Conservation (phyloP, 2,329 filamentous ascomycete species). For the Diaporthe nobilis region DNA sequence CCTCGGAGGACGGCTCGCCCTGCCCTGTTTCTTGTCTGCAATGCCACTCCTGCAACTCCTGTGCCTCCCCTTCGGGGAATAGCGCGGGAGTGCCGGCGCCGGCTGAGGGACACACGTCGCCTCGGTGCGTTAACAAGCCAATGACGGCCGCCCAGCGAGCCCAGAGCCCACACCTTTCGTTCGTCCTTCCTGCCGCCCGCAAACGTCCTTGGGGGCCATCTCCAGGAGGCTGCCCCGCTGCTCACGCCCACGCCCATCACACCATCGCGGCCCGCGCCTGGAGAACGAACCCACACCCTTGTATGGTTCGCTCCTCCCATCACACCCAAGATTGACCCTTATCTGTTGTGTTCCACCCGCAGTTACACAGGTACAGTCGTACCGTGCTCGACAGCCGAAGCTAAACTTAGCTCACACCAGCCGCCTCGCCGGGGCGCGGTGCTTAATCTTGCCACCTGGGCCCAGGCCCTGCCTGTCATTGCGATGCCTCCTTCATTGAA, state of each 20-base stretch:
- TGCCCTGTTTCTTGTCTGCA: conserved; percentile 14
- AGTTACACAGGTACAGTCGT: neutral
- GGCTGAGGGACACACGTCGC: conserved; percentile 5
- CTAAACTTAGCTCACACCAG: conserved; percentile 30
- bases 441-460: conserved; percentile 19
- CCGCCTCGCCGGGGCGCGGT: conserved; percentile 20
- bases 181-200: neutral
- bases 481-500: neutral
- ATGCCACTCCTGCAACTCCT: conserved; percentile 20
- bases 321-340: neutral
- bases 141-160: neutral
- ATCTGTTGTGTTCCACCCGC: neutral
- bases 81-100: conserved; percentile 20
- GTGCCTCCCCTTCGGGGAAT: neutral
- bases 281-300: neutral
- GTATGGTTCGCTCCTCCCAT: neutral
- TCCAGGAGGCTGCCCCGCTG: neutral
- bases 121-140: conserved; percentile 20
- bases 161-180: neutral
- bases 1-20: conserved; percentile 4
- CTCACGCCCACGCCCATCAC: neutral
- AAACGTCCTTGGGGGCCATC: conserved; percentile 11
- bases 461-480: neutral
- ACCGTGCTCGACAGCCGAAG: neutral
- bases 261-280: conserved; percentile 26